Evolutionary conservation across 2,329 filamentous ascomycete genomes (phyloP), one percentile per base, ranked within the genome.

Genomic region (Fusarium nanum): DNA sequence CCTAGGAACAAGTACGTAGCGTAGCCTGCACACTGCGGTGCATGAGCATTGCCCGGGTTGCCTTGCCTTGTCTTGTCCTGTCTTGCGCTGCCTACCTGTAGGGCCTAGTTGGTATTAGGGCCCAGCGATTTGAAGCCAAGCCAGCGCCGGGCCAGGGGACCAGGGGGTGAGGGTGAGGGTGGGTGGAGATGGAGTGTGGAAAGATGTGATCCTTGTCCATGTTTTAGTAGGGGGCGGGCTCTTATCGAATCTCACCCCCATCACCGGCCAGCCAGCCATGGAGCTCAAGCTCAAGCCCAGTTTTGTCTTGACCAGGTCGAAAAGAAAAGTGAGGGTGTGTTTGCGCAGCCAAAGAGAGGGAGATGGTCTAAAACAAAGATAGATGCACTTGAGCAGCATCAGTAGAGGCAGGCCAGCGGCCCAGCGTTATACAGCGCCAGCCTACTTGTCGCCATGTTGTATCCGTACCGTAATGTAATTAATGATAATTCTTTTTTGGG

Each of bases 361-460:
- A n/a, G 41, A 48, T 48, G 41, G 41, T 56, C 41, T 56, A 56
- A 56, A 48, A 56, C 28, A 34, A 56, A 55, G 42, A 27, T 27
- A 40, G 41, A 42, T 30, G 48, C 41, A 44, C 20, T 44, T 44
- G 34, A 37, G 47, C 41, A 58, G 25, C 20, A 20, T 14, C 40
- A 22, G n/a, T 28, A 28, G 11, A 69, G 46, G 56, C 50, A 68
- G 34, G 40, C 48, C 64, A 56, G 64, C 48, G 67, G 67, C 56
- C 55, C 68, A 71, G 68, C 59, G 63, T 64, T 68, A 70, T 48
- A 53, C 42, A 58, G 56, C 68, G 67, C 58, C 68, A 68, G 64
- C 67, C 61, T 64, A 46, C 60, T 27, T 71, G 46, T 25, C 44
- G 7, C 8, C 11, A 46, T 25, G n/a, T 27, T 46, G 23, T 46